These are phyloP conservation scores for Thalia dealbata DNA, from an alignment of 176 grass and related monocot genomes.

Conservation along the genomic window DNA sequence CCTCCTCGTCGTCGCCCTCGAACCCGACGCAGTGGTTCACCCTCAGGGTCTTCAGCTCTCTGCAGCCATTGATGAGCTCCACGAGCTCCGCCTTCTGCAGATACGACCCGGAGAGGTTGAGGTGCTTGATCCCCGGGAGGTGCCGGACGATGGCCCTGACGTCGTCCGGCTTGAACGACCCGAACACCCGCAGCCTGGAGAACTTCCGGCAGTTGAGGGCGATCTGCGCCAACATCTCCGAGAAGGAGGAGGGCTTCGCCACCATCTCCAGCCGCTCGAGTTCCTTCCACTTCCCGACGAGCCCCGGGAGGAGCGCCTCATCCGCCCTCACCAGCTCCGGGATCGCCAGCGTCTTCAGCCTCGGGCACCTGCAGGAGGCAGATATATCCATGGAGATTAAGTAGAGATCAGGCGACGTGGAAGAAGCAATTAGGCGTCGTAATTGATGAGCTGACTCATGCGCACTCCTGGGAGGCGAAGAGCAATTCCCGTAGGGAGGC, in stretches of 20 bases:
- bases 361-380: slow-evolving; percentile 6
- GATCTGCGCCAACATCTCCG: not conserved
- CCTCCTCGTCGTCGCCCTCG: not conserved
- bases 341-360: not conserved
- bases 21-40: not conserved
- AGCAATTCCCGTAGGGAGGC: not conserved
- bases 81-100: not conserved
- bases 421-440: too few species aligned
- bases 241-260: not conserved
- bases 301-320: not conserved
- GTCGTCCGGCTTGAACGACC: not conserved
- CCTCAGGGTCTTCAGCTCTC: not conserved
- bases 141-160: not conserved
- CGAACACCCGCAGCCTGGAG: not conserved
- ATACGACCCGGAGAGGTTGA: not conserved
- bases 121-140: not conserved
- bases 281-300: not conserved
- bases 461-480: not conserved
- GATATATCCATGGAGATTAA: too few species aligned
- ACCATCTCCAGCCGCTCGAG: not conserved
- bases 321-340: not conserved
- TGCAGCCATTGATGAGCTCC: slow-evolving; percentile 1
- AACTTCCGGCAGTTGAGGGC: not conserved
- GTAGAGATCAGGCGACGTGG: not conserved
- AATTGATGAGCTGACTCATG: not conserved